phyloP scores from a whole-genome alignment of 2,329 filamentous ascomycete species.

The Fusarium sp. region DNA sequence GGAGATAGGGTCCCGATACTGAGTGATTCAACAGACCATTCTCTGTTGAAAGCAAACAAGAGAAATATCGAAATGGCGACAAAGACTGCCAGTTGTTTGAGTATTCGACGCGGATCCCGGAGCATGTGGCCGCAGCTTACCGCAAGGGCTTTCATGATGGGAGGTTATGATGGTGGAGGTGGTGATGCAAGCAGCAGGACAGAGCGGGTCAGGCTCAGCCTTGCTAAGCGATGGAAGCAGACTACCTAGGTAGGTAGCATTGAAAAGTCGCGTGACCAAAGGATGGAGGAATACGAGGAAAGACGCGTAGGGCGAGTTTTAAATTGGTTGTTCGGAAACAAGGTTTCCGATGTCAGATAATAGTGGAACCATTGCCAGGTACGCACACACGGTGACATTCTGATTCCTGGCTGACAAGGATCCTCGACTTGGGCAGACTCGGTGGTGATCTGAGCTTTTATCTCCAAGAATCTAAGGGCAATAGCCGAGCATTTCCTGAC shows the following conservation, averaged over 20 bases:
- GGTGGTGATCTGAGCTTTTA: too few relatives aligned
- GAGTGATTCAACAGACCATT: constrained; percentile 8
- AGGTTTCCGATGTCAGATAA: too few relatives aligned
- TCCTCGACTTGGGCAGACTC: too few relatives aligned
- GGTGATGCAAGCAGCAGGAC: neutral
- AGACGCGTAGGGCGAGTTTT: too few relatives aligned
- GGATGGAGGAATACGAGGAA: too few relatives aligned
- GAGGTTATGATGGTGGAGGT: neutral
- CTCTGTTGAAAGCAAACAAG: neutral
- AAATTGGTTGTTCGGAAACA: too few relatives aligned
- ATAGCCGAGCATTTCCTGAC: too few relatives aligned
- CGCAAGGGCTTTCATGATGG: neutral
- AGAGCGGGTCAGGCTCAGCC: neutral
- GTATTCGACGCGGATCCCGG: constrained; percentile 9
- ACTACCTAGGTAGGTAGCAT: neutral
- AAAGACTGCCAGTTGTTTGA: constrained; percentile 12
- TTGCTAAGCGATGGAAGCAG: neutral
- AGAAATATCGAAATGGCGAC: constrained; percentile 3
- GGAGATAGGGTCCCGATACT: neutral
- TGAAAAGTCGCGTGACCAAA: neutral
- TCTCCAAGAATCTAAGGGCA: too few relatives aligned
- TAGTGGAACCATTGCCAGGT: too few relatives aligned
- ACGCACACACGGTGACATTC: too few relatives aligned
- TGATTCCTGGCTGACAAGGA: too few relatives aligned
- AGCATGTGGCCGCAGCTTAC: neutral